A percentile compares a stretch with the other conserved stretches of the same genome.
Conservation (phyloP, 2,329 filamentous ascomycete species). For the Venturia aucupariae region DNA sequence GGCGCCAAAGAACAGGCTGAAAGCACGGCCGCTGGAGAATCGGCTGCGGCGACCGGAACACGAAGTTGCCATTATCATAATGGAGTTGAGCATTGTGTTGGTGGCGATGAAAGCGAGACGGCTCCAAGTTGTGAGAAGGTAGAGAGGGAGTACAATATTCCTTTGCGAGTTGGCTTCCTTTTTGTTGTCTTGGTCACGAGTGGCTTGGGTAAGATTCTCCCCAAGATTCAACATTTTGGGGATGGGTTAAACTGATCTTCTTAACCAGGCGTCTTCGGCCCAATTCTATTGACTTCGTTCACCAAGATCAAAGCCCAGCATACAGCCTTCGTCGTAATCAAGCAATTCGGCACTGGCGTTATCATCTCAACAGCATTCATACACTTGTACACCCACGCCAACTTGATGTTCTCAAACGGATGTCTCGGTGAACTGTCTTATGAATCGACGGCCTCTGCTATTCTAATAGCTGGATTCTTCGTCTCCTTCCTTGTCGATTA, state of each 20-base stretch:
- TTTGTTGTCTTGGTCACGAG: slow-evolving; percentile 10
- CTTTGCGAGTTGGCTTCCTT: slow-evolving; percentile 51
- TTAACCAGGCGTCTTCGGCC: slow-evolving; percentile 48
- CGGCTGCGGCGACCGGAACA: slow-evolving; percentile 20
- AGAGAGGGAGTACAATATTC: slow-evolving; percentile 55
- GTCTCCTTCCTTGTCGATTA: slow-evolving; percentile 65
- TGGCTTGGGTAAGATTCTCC: background rate
- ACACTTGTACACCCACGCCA: slow-evolving; percentile 58
- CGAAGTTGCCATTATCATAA: slow-evolving; percentile 64
- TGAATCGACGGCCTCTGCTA: slow-evolving; percentile 59
- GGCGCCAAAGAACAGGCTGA: slow-evolving; percentile 18
- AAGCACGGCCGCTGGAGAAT: slow-evolving; percentile 19
- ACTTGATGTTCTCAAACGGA: slow-evolving; percentile 61
- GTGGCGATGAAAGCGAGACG: slow-evolving; percentile 36
- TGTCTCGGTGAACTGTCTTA: slow-evolving; percentile 59
- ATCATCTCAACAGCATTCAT: slow-evolving; percentile 64
- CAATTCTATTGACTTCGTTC: slow-evolving; percentile 53
- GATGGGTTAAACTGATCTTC: slow-evolving; percentile 24
- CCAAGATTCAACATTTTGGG: background rate
- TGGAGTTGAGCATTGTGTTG: slow-evolving; percentile 60
- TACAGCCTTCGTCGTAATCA: slow-evolving; percentile 52
- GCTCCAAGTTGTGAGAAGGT: slow-evolving; percentile 37
- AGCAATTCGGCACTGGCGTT: slow-evolving; percentile 64
- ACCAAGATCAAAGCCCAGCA: slow-evolving; percentile 41
- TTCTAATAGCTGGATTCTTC: slow-evolving; percentile 66